These are phyloP conservation scores for Irpex sp. DNA, from an alignment of 1,284 basidiomycete genomes.

Conservation along the genomic window DNA sequence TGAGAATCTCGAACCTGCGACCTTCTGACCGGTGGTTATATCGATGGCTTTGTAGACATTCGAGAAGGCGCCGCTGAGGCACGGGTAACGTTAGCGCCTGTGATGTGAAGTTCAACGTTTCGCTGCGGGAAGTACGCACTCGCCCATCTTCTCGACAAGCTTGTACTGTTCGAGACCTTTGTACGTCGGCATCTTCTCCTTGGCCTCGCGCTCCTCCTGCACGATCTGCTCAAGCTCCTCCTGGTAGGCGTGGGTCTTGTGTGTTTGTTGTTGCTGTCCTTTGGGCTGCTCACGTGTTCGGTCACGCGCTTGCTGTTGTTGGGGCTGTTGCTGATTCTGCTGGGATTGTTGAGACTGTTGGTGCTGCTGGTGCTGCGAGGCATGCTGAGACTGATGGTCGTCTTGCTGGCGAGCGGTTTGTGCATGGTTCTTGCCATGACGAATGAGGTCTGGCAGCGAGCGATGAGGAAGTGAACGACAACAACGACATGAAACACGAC, in stretches of 20 bases:
- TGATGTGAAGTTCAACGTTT: not conserved
- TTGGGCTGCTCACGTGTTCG: slow-evolving; percentile 24
- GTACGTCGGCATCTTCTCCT: slow-evolving; percentile 78
- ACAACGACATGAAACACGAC: not conserved
- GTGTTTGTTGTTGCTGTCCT: slow-evolving; percentile 27
- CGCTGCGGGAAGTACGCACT: slow-evolving; percentile 50
- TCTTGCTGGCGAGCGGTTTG: slow-evolving; percentile 29
- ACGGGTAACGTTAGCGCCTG: slow-evolving; percentile 5
- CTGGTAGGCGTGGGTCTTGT: slow-evolving; percentile 36
- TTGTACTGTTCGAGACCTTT: slow-evolving; percentile 83
- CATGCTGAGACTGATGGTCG: slow-evolving; percentile 20
- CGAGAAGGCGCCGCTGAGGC: slow-evolving; percentile 87
- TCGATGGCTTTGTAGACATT: slow-evolving; percentile 96
- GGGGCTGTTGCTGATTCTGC: slow-evolving; percentile 25
- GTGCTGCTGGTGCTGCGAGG: slow-evolving; percentile 27
- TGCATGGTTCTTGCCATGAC: slow-evolving; percentile 74
- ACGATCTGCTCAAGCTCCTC: slow-evolving; percentile 74
- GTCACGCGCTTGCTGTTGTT: slow-evolving; percentile 22
- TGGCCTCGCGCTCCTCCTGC: slow-evolving; percentile 73
- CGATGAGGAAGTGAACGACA: slow-evolving; percentile 1
- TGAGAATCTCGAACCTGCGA: slow-evolving; percentile 64
- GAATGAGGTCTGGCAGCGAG: slow-evolving; percentile 68
- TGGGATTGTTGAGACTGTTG: slow-evolving; percentile 27
- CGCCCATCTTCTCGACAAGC: slow-evolving; percentile 92
- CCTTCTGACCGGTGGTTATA: slow-evolving; percentile 72